phyloP scores from a whole-genome alignment of 2,329 filamentous ascomycete species.

The Aureobasidium melanogenum region DNA sequence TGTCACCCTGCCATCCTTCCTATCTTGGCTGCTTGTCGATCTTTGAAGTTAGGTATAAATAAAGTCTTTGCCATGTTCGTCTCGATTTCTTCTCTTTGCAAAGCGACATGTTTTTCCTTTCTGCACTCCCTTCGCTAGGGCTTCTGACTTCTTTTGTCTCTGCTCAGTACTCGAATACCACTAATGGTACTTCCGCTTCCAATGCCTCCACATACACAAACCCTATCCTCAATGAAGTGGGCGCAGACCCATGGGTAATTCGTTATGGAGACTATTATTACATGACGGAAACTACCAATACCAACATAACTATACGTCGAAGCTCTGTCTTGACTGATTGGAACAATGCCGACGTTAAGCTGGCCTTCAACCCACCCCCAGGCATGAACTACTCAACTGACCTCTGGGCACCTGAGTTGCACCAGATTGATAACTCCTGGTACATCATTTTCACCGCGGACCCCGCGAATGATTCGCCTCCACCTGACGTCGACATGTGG shows the following conservation, averaged over 20 bases:
- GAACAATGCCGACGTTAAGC: conserved; percentile 35
- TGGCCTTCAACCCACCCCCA: conserved; percentile 33
- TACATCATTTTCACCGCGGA: conserved; percentile 47
- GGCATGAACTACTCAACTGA: conserved; percentile 38
- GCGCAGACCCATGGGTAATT: conserved; percentile 40
- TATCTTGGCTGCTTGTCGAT: neutral
- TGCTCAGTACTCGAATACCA: neutral
- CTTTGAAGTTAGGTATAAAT: conserved; percentile 1
- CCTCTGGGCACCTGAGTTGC: conserved; percentile 44
- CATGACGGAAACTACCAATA: conserved; percentile 36
- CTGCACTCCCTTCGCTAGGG: neutral
- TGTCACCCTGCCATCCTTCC: neutral
- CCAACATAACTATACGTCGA: conserved; percentile 35
- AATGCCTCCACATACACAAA: conserved; percentile 34
- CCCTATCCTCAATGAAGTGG: conserved; percentile 32
- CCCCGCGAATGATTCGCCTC: conserved; percentile 36
- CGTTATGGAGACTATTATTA: conserved; percentile 35
- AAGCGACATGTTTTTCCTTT: neutral
- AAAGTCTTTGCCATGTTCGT: neutral
- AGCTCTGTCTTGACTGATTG: conserved; percentile 36
- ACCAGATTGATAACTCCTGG: conserved; percentile 38
- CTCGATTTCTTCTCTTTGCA: neutral
- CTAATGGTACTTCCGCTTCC: neutral
- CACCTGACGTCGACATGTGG: conserved; percentile 39
- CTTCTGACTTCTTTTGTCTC: neutral